Conservation (phyloP, 164 flowering plant species). For the Kingdonia uniflora region DNA sequence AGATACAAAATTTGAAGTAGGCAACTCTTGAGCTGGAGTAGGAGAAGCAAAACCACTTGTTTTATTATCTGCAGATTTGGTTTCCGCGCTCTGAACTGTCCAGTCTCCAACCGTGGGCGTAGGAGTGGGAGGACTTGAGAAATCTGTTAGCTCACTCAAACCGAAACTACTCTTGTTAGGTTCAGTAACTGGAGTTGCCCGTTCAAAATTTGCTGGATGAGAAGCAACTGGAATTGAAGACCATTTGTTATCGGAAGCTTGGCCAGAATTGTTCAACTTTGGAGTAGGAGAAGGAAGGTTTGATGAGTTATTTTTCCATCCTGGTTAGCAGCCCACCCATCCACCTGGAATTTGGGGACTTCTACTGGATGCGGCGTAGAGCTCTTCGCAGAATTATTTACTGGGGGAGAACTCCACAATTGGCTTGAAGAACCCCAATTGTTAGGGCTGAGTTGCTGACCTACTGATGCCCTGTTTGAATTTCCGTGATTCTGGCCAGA, state of each 20-base stretch:
- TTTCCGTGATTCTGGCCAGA: slow-evolving; percentile 19
- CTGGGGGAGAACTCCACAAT: not conserved
- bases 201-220: not conserved
- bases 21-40: slow-evolving; percentile 5
- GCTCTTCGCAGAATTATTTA: slow-evolving; percentile 10
- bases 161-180: too few relatives aligned
- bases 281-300: slow-evolving; percentile 75
- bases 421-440: slow-evolving; percentile 10
- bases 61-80: slow-evolving; percentile 10
- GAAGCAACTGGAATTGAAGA: not conserved
- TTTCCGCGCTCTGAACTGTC: slow-evolving; percentile 23
- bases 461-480: slow-evolving; percentile 7
- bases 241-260: slow-evolving; percentile 36
- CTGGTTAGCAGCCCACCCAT: slow-evolving; percentile 21
- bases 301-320: slow-evolving; percentile 14
- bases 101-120: slow-evolving; percentile 19
- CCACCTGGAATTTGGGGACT: slow-evolving; percentile 18
- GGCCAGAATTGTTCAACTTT: slow-evolving; percentile 31
- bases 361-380: slow-evolving; percentile 22
- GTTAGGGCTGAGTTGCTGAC: slow-evolving; percentile 15
- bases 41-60: not conserved
- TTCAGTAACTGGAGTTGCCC: slow-evolving; percentile 5
- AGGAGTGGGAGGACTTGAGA: slow-evolving; percentile 21
- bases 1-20: slow-evolving; percentile 7
- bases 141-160: slow-evolving; percentile 9